Evolutionary conservation across 805 yeast species (phyloP), one percentile per base, ranked within the genome.

Genomic region (Hanseniaspora pseudoguilliermondii): DNA sequence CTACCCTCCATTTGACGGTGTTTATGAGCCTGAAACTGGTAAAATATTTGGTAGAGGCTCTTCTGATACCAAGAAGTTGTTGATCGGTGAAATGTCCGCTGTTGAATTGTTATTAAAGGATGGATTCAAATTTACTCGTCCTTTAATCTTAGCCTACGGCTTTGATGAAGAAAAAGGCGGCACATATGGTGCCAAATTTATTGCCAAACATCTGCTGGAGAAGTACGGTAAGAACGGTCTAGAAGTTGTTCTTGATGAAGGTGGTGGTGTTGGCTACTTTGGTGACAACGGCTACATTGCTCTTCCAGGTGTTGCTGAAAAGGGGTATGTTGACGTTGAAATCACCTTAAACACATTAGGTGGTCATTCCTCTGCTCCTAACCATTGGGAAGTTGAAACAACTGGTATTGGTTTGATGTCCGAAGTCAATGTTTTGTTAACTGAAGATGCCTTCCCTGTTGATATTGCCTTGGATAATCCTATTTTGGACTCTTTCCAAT

Each of bases 331-430:
- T 20, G 81, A 79, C 50, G 65, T 79, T 53, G 65, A 64, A 40
- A 71, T 81, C 40, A 72, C 73, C 8, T 66, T 83, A 46, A 67
- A 69, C 40, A 77, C 83, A 23, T 76, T 80, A 7, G 90, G 90
- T 32, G 90, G 90, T 5, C 90, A 83, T 62, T 78, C 87, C 0
- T 81, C 87, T 6, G 65, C 76, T 21, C 88, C 90, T 3, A 87
- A 86, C 1, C 54, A 49, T 34, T 55, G 58, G 58, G 58, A 55
- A 16, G 39, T 49, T 49, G 82, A 78, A 56, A 90, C 85, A 63
- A 84, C 91, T 2, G 75, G 84, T 4, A 84, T 86, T 68, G 95
- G 90, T 3, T 74, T 85, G 40, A 69, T 80, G 57, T 73, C 85
- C 7, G 79, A 81, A 57, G 71, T 85, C 57, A 71, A 81, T 15